These are phyloP conservation scores for Metschnikowia arizonensis DNA, from an alignment of 805 yeast species.

Conservation along the genomic window DNA sequence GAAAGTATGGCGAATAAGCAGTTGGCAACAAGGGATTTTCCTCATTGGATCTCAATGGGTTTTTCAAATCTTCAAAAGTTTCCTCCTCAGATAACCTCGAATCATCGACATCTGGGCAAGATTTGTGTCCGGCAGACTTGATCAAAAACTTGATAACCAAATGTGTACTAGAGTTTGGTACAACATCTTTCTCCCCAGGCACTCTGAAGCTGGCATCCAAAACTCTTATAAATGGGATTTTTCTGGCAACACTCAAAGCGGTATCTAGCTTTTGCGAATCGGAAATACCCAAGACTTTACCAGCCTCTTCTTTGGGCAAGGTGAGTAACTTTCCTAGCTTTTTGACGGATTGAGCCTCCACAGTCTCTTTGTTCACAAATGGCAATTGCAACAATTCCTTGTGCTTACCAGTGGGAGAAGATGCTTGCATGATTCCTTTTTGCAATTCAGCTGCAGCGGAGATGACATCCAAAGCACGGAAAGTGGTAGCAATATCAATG, in stretches of 20 bases:
- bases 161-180: slow-evolving; percentile 64
- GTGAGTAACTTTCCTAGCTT: slow-evolving; percentile 70
- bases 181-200: slow-evolving; percentile 76
- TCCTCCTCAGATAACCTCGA: slow-evolving; percentile 50
- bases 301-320: slow-evolving; percentile 50
- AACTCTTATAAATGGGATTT: slow-evolving; percentile 66
- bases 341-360: slow-evolving; percentile 43
- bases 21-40: slow-evolving; percentile 66
- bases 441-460: slow-evolving; percentile 59
- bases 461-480: slow-evolving; percentile 68
- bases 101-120: slow-evolving; percentile 45
- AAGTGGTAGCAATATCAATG: slow-evolving; percentile 75
- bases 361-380: slow-evolving; percentile 50
- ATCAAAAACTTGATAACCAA: slow-evolving; percentile 71
- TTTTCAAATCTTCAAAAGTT: slow-evolving; percentile 59
- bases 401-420: slow-evolving; percentile 47
- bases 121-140: slow-evolving; percentile 66
- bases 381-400: slow-evolving; percentile 82
- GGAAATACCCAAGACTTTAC: slow-evolving; percentile 51
- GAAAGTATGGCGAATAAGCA: slow-evolving; percentile 75
- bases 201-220: slow-evolving; percentile 72
- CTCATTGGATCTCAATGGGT: slow-evolving; percentile 64
- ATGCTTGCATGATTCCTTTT: slow-evolving; percentile 73
- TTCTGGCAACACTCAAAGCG: slow-evolving; percentile 53
- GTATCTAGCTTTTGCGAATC: slow-evolving; percentile 43